These are phyloP conservation scores for Diaporthe amygdali DNA, from an alignment of 2,329 filamentous ascomycete genomes.

Conservation along the genomic window DNA sequence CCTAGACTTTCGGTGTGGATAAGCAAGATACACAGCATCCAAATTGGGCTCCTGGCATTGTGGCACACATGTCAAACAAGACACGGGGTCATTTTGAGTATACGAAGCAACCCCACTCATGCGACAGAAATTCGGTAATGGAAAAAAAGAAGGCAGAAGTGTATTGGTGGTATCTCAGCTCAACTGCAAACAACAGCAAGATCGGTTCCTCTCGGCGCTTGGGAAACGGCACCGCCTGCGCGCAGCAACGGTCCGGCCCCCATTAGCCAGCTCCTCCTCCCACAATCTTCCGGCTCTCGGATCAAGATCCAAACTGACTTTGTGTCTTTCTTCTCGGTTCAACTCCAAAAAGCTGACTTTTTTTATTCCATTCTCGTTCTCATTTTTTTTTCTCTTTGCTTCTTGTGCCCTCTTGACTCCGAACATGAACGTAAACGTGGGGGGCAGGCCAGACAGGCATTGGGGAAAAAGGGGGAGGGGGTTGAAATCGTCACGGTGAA, in stretches of 20 bases:
- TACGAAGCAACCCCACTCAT: background rate
- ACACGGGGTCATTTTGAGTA: background rate
- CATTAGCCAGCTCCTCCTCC: background rate
- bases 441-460: background rate
- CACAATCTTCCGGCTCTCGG: background rate
- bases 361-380: background rate
- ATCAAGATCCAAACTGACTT: conserved; percentile 8
- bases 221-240: background rate
- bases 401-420: background rate
- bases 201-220: background rate
- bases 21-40: background rate
- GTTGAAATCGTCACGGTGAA: background rate
- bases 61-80: background rate
- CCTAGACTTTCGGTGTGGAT: background rate
- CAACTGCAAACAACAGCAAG: conserved; percentile 25
- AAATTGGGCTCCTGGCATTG: background rate
- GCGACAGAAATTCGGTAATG: background rate
- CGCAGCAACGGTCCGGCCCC: background rate
- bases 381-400: background rate
- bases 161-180: conserved; percentile 26
- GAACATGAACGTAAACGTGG: background rate
- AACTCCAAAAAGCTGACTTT: background rate
- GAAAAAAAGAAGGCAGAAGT: conserved; percentile 24
- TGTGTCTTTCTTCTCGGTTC: background rate
- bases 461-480: background rate